Percentiles rank a stretch among this genome's conserved stretches.
Evolutionary conservation across 257 asterid species (phyloP).

Genomic region (Gentiana straminea): DNA sequence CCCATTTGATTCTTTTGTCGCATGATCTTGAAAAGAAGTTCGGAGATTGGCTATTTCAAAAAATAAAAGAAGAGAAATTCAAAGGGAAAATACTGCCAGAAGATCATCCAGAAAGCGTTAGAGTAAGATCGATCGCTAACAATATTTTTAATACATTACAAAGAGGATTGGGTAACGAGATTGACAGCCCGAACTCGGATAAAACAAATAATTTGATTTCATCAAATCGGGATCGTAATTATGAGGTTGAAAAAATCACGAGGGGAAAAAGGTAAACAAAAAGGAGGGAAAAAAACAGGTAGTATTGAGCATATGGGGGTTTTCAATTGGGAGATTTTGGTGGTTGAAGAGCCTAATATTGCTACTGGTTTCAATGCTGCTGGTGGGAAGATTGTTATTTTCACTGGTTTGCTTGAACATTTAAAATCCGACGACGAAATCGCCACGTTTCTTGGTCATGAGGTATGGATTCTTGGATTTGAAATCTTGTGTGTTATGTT

Average conservation of each 20-base stretch:
- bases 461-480: slow-evolving; percentile 50
- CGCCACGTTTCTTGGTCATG: slow-evolving; percentile 84
- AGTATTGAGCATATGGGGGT: slow-evolving; percentile 60
- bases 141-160: slow-evolving; percentile 66
- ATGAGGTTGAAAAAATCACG: too few species aligned
- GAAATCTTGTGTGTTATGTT: too few species aligned
- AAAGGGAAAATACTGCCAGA: slow-evolving; percentile 75
- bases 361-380: slow-evolving; percentile 75
- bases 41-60: slow-evolving; percentile 55
- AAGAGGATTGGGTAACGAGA: slow-evolving; percentile 69
- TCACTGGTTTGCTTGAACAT: slow-evolving; percentile 75
- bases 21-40: slow-evolving; percentile 38
- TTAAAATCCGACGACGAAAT: slow-evolving; percentile 72
- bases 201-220: slow-evolving; percentile 50
- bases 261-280: too few species aligned
- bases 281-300: slow-evolving; percentile 56
- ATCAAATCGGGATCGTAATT: slow-evolving; percentile 66
- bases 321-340: slow-evolving; percentile 86
- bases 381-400: slow-evolving; percentile 95
- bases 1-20: slow-evolving; percentile 75
- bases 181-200: slow-evolving; percentile 16
- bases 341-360: slow-evolving; percentile 62
- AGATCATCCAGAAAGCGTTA: slow-evolving; percentile 76
- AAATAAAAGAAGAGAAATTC: slow-evolving; percentile 31
- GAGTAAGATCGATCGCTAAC: slow-evolving; percentile 55